Percentiles rank a stretch among this genome's conserved stretches.
These are phyloP conservation scores for Ajuga chamaepitys DNA, from an alignment of 257 asterid genomes.

Conservation along the genomic window DNA sequence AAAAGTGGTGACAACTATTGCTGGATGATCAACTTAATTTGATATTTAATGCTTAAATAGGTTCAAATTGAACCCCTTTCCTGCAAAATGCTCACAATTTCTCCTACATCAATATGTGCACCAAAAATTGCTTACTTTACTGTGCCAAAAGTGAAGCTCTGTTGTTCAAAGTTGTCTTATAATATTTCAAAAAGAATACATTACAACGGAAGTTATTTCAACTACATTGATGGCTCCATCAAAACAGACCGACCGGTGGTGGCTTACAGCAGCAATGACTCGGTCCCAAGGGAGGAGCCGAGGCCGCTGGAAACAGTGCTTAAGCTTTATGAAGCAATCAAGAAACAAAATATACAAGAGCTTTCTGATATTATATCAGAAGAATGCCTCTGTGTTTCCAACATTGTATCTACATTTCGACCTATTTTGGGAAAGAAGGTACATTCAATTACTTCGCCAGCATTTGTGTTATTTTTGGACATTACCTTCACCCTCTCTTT, in stretches of 20 bases:
- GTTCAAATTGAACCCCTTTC: background rate
- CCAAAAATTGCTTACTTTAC: background rate
- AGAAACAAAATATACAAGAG: conserved; percentile 31
- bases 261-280: conserved; percentile 15
- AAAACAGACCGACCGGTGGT: conserved; percentile 10
- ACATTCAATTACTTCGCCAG: background rate
- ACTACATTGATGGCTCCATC: background rate
- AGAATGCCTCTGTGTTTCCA: conserved; percentile 60
- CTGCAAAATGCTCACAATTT: conserved; percentile 13
- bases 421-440: conserved; percentile 73
- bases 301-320: conserved; percentile 58
- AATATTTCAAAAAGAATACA: background rate
- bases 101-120: background rate
- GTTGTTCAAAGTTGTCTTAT: background rate
- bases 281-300: conserved; percentile 21
- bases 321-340: conserved; percentile 51
- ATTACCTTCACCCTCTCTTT: background rate
- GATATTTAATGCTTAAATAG: background rate
- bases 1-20: background rate
- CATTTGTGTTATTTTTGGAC: background rate
- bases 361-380: conserved; percentile 60
- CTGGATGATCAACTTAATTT: background rate
- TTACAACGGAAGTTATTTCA: background rate
- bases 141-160: background rate
- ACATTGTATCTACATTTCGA: conserved; percentile 36